Conservation (phyloP, 1,139 yeast species). For the Geotrichum siamense region DNA sequence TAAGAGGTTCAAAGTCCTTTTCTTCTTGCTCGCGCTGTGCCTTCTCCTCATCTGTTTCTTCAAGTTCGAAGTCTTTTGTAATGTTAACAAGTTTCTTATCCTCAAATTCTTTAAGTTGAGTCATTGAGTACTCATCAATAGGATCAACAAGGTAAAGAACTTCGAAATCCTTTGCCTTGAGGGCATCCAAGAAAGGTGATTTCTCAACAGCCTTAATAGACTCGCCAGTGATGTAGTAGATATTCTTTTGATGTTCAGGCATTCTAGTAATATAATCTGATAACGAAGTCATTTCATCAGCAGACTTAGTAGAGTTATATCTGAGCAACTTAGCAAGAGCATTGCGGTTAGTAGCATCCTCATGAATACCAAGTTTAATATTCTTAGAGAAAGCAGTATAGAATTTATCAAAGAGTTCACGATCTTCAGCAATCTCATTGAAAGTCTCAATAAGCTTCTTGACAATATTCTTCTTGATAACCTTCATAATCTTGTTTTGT, state of each 20-base stretch:
- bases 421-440: constrained; percentile 98
- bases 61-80: constrained; percentile 98
- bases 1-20: constrained; percentile 86
- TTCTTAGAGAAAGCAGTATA: constrained; percentile 98
- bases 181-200: constrained; percentile 98
- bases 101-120: constrained; percentile 98
- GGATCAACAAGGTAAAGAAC: constrained; percentile 98
- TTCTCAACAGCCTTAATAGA: constrained; percentile 95
- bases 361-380: constrained; percentile 98
- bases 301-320: constrained; percentile 92
- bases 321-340: constrained; percentile 95
- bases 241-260: constrained; percentile 99
- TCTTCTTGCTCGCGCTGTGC: constrained; percentile 84
- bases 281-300: constrained; percentile 84
- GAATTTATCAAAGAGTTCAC: constrained; percentile 97
- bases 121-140: constrained; percentile 98
- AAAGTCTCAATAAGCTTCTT: constrained; percentile 98
- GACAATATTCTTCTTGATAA: constrained; percentile 97
- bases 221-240: constrained; percentile 99
- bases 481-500: constrained; percentile 99
- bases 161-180: constrained; percentile 97
- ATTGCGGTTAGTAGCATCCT: constrained; percentile 95
- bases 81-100: constrained; percentile 98
- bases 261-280: constrained; percentile 97
- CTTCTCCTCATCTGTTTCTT: constrained; percentile 99